phyloP scores from a whole-genome alignment of 2,329 filamentous ascomycete species.

The Phoma herbarum region DNA sequence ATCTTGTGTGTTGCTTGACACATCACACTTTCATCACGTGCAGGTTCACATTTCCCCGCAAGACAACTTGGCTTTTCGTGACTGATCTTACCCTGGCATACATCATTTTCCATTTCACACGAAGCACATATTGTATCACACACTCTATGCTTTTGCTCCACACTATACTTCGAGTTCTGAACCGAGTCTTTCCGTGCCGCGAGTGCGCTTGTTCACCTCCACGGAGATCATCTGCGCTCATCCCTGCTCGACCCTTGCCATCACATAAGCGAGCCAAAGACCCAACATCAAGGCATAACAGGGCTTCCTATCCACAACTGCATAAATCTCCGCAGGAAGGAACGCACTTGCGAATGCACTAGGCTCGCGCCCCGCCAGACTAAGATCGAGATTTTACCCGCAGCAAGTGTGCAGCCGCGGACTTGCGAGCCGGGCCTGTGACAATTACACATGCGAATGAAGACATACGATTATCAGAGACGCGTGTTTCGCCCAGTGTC shows the following conservation, averaged over 20 bases:
- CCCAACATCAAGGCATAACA: not conserved
- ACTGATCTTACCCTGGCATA: not conserved
- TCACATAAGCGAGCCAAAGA: slow-evolving; percentile 1
- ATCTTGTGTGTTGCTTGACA: not conserved
- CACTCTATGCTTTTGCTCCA: not conserved
- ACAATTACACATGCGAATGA: not conserved
- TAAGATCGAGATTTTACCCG: slow-evolving; percentile 13
- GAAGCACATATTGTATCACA: not conserved
- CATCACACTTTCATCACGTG: not conserved
- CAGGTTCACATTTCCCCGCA: not conserved
- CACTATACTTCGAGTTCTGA: not conserved
- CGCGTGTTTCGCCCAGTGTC: not conserved
- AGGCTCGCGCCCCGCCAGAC: slow-evolving; percentile 10
- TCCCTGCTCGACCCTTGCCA: slow-evolving; percentile 10
- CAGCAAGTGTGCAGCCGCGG: not conserved
- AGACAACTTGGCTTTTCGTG: not conserved
- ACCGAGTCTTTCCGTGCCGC: not conserved
- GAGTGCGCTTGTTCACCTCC: slow-evolving; percentile 7
- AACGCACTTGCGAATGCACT: slow-evolving; percentile 9
- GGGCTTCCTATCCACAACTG: not conserved
- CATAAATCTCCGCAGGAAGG: slow-evolving; percentile 3
- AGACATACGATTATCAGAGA: not conserved
- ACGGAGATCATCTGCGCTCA: not conserved
- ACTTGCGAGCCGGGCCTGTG: slow-evolving; percentile 2
- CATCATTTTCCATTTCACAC: not conserved